Conservation (phyloP, 495 filamentous ascomycete genomes). For the Aspergillus mulundensis region DNA sequence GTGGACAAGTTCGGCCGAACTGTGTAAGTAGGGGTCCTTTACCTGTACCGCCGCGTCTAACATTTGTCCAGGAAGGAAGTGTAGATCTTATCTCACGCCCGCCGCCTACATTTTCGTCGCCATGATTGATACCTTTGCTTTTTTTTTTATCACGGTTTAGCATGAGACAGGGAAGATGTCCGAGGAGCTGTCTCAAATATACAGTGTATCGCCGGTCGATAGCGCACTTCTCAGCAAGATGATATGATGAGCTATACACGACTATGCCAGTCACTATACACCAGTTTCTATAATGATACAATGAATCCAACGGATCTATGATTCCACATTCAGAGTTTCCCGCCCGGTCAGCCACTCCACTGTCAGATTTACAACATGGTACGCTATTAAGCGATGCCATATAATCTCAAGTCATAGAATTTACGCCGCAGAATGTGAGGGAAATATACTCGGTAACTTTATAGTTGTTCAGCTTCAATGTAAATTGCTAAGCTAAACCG, state of each 20-base stretch:
- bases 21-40: constrained; percentile 31
- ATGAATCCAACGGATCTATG: background rate
- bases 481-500: too few relatives aligned
- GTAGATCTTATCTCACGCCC: background rate
- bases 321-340: background rate
- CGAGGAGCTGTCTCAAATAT: background rate
- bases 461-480: too few relatives aligned
- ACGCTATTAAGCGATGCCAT: background rate
- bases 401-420: too few relatives aligned
- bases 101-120: background rate
- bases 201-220: background rate
- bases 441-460: too few relatives aligned
- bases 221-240: background rate
- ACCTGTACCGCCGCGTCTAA: background rate
- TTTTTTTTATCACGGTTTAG: background rate
- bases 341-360: background rate
- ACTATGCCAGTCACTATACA: background rate
- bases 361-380: background rate
- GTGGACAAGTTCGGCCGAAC: constrained; percentile 47
- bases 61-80: constrained; percentile 13
- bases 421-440: too few relatives aligned
- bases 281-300: background rate
- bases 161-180: background rate
- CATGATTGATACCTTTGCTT: background rate
- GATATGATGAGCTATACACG: background rate